Conservation (phyloP, 352 stramenopile genomes). For the Globisporangium nunn region DNA sequence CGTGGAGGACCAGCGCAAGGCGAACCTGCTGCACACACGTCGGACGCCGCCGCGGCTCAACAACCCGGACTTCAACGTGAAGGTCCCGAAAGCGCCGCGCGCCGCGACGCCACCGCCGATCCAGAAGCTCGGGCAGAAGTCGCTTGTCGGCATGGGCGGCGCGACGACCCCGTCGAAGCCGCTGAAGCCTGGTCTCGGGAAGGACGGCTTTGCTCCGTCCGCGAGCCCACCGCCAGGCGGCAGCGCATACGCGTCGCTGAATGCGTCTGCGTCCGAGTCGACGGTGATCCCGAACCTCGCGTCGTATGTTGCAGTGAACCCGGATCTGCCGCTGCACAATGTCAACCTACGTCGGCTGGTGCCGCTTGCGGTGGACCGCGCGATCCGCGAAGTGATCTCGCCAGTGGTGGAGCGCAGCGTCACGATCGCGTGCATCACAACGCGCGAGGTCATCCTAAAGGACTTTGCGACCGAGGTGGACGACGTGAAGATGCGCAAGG, state of each 20-base stretch:
- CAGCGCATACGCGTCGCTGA: conserved; percentile 23
- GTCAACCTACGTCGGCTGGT: conserved; percentile 94
- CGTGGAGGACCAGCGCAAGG: conserved; percentile 94
- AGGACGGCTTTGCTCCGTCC: conserved; percentile 40
- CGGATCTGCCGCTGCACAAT: conserved; percentile 90
- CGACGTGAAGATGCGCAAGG: conserved; percentile 95
- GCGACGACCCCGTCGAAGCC: conserved; percentile 44
- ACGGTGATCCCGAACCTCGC: conserved; percentile 98
- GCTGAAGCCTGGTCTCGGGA: conserved; percentile 34
- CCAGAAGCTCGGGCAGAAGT: conserved; percentile 21
- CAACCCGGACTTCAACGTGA: conserved; percentile 99
- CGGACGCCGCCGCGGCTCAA: conserved; percentile 88
- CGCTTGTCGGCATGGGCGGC: conserved; percentile 8
- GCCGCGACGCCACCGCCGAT: conserved; percentile 54
- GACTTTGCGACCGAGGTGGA: conserved; percentile 98
- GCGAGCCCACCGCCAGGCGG: conserved; percentile 38
- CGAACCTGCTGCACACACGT: conserved; percentile 87
- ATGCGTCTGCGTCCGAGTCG: conserved; percentile 69
- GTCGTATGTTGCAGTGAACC: conserved; percentile 97
- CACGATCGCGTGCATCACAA: conserved; percentile 98
- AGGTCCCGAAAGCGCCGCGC: conserved; percentile 60
- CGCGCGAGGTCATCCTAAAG: conserved; percentile 96
- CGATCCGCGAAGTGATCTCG: conserved; percentile 98
- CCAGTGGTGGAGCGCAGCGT: conserved; percentile 98
- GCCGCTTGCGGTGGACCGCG: conserved; percentile 94